phyloP scores from a whole-genome alignment of 2,329 filamentous ascomycete genomes.

The Verticillium longisporum region DNA sequence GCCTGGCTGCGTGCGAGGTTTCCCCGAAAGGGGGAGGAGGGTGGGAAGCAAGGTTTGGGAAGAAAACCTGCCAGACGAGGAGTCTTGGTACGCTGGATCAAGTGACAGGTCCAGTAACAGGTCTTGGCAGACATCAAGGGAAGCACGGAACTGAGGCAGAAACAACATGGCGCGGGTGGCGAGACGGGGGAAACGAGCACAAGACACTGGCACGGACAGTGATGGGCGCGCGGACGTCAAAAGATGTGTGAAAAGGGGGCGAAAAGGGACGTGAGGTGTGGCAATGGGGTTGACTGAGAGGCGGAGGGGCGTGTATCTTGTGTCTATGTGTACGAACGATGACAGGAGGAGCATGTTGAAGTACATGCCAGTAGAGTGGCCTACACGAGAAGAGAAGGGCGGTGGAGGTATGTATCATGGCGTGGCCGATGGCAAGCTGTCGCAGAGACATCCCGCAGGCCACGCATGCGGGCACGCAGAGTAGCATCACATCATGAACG shows the following conservation, averaged over 20 bases:
- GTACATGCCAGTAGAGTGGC: neutral
- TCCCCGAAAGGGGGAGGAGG: no score
- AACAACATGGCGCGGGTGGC: neutral
- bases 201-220: neutral
- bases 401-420: neutral
- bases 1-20: no score
- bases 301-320: neutral
- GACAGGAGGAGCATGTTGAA: neutral
- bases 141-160: neutral
- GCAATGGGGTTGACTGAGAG: neutral
- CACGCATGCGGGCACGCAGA: neutral
- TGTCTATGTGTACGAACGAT: neutral
- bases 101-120: no score
- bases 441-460: neutral
- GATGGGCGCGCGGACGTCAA: neutral
- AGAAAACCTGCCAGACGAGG: no score
- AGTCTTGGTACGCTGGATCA: no score
- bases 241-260: neutral
- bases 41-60: no score
- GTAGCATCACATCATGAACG: neutral
- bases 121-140: neutral
- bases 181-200: neutral
- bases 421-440: neutral
- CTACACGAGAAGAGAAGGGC: neutral
- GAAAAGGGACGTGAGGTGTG: neutral